Percentiles rank a stretch among this genome's conserved stretches.
Conservation (phyloP, 1,139 yeast genomes). For the Candida neerlandica region DNA sequence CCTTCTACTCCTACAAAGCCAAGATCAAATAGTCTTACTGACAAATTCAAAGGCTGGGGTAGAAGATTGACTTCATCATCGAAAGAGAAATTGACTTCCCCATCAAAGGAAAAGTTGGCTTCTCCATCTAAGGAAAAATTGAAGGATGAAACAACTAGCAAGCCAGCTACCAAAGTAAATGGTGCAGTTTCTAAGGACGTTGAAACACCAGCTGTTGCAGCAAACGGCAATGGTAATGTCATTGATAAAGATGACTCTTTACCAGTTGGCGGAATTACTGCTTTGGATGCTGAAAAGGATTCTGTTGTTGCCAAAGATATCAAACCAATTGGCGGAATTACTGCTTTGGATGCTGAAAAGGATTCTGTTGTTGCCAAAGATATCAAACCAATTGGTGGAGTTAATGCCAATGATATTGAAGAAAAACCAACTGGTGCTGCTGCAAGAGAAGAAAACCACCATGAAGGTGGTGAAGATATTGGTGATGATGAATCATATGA, state of each 20-base stretch:
- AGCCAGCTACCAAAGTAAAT: no score
- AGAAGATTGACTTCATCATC: constrained; percentile 18
- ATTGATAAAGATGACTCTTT: constrained; percentile 7
- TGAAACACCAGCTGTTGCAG: constrained; percentile 6
- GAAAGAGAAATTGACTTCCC: constrained; percentile 1
- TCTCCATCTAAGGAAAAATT: constrained; percentile 5
- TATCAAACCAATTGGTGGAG: constrained; percentile 10
- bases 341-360: constrained; percentile 7
- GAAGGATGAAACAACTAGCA: not conserved
- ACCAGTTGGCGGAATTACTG: constrained; percentile 11
- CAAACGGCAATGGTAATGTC: constrained; percentile 4
- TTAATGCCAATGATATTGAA: constrained; percentile 13
- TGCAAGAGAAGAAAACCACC: not conserved
- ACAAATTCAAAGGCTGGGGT: constrained; percentile 27
- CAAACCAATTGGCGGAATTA: constrained; percentile 11
- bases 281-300: constrained; percentile 6
- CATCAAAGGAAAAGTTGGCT: constrained; percentile 2
- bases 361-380: constrained; percentile 7
- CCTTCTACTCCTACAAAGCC: constrained; percentile 13
- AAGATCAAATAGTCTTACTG: constrained; percentile 23
- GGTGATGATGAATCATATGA: constrained; percentile 28
- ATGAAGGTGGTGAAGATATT: constrained; percentile 13
- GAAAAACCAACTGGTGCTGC: constrained; percentile 7
- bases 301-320: constrained; percentile 7
- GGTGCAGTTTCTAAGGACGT: no score